phyloP scores from a whole-genome alignment of 106 monocot genomes.

The Iris macrosiphon region DNA sequence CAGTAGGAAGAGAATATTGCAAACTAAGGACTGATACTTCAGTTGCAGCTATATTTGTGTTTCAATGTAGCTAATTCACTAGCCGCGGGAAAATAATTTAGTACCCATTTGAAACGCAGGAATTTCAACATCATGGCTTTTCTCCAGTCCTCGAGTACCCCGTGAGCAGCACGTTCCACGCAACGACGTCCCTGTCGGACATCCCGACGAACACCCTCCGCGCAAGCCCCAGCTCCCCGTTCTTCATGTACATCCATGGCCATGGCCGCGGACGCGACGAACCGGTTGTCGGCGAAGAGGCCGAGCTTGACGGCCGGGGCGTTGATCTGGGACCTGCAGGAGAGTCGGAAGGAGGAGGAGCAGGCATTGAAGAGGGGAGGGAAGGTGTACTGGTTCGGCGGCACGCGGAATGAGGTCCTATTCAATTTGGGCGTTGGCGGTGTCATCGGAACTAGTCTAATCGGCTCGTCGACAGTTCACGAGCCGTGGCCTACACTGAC shows the following conservation, averaged over 20 bases:
- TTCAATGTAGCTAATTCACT: too few species aligned
- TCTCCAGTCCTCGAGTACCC: constrained; percentile 7
- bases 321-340: neutral
- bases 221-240: neutral
- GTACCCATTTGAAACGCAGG: too few species aligned
- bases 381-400: constrained; percentile 16
- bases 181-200: constrained; percentile 5
- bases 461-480: too few species aligned
- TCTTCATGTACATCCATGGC: constrained; percentile 23
- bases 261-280: constrained; percentile 5
- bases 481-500: too few species aligned
- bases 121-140: too few species aligned
- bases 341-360: neutral
- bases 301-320: constrained; percentile 4
- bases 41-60: too few species aligned
- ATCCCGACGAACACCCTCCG: constrained; percentile 13
- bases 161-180: constrained; percentile 9
- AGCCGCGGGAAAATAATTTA: too few species aligned
- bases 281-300: neutral
- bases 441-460: too few species aligned
- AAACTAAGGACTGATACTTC: too few species aligned
- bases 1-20: too few species aligned
- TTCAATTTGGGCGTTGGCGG: too few species aligned
- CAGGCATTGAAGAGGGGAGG: constrained; percentile 15
- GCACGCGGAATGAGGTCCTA: too few species aligned